These are phyloP conservation scores for Aotearoamyces nothofagi DNA, from an alignment of 2,329 filamentous ascomycete genomes.

Conservation along the genomic window DNA sequence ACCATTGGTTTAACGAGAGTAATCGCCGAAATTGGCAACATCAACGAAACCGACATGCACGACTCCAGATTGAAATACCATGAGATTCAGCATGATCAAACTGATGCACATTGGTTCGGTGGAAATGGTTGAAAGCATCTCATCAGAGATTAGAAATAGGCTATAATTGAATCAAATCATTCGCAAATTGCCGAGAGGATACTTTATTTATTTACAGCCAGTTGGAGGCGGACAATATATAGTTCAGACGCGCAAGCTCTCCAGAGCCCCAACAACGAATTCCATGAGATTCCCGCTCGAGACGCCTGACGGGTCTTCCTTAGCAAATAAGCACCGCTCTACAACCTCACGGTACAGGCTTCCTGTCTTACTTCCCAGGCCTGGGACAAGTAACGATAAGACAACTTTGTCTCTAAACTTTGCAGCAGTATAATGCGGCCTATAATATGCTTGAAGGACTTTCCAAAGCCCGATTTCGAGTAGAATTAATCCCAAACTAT, in stretches of 20 bases:
- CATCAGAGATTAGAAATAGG: too few species aligned
- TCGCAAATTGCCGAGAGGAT: too few species aligned
- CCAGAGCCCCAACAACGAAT: constrained; percentile 24
- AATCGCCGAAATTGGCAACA: too few species aligned
- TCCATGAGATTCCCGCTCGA: constrained; percentile 27
- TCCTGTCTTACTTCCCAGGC: constrained; percentile 26
- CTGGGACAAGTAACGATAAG: constrained; percentile 24
- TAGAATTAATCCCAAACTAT: constrained; percentile 30
- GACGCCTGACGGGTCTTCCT: constrained; percentile 21
- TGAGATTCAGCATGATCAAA: too few species aligned
- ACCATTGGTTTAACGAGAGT: too few species aligned
- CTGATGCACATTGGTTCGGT: too few species aligned
- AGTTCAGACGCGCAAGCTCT: constrained; percentile 20
- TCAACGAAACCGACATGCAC: too few species aligned
- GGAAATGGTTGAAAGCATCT: too few species aligned
- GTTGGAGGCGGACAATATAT: too few species aligned
- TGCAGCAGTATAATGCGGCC: constrained; percentile 25
- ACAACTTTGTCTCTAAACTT: constrained; percentile 28
- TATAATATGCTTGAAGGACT: constrained; percentile 24
- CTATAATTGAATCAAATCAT: too few species aligned
- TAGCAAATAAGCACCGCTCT: constrained; percentile 24
- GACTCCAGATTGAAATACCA: too few species aligned
- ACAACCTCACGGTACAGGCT: constrained; percentile 25
- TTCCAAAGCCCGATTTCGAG: constrained; percentile 33
- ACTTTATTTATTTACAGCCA: too few species aligned